phyloP scores from a whole-genome alignment of 2,329 filamentous ascomycete species.

The Trichoderma cornu-damae region DNA sequence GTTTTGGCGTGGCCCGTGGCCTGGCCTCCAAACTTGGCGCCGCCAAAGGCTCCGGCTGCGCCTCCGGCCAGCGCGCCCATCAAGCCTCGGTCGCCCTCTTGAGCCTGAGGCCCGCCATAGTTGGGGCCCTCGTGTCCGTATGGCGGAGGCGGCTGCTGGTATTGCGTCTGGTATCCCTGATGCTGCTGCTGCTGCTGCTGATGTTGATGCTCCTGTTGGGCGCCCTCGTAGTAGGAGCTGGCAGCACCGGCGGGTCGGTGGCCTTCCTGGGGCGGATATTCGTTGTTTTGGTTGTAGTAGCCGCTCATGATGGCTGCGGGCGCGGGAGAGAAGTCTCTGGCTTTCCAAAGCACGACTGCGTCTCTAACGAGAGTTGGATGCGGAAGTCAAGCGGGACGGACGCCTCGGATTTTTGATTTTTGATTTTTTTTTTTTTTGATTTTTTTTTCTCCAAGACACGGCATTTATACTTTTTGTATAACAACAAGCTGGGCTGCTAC shows the following conservation, averaged over 20 bases:
- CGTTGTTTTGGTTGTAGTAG: slow-evolving; percentile 12
- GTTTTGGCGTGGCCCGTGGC: slow-evolving; percentile 27
- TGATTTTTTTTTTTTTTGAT: no score
- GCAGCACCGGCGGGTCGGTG: slow-evolving; percentile 1
- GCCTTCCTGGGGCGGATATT: slow-evolving; percentile 4
- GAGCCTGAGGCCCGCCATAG: slow-evolving; percentile 22
- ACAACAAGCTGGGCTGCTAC: not conserved
- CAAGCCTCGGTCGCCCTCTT: slow-evolving; percentile 39
- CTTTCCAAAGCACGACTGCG: not conserved
- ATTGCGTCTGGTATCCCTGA: not conserved
- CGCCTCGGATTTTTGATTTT: no score
- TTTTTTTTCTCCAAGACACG: not conserved
- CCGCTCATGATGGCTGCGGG: slow-evolving; percentile 16
- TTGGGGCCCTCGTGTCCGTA: slow-evolving; percentile 1
- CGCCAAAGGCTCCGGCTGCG: slow-evolving; percentile 38
- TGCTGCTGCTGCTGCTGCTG: slow-evolving; percentile 1
- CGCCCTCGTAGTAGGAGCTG: slow-evolving; percentile 12
- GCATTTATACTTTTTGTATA: not conserved
- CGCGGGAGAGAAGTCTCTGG: not conserved
- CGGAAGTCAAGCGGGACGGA: not conserved
- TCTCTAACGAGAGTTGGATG: not conserved
- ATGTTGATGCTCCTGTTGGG: not conserved
- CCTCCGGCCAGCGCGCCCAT: slow-evolving; percentile 39
- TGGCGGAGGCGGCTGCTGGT: slow-evolving; percentile 12
- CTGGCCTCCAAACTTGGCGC: slow-evolving; percentile 36